phyloP scores from a whole-genome alignment of 1,139 yeast species.

The Saccharomyces hybrid region DNA sequence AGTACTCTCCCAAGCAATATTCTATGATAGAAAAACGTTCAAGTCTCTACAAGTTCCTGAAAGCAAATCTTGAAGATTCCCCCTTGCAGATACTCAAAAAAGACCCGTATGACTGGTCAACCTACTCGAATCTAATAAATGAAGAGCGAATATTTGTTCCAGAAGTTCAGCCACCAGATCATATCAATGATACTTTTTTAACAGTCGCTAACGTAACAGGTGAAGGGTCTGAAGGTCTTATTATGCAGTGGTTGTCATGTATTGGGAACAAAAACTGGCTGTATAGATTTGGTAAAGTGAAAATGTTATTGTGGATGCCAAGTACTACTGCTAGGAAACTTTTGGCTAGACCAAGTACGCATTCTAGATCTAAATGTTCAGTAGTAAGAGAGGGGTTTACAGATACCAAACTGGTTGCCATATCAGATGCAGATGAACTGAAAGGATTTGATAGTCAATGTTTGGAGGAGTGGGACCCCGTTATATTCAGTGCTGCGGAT shows the following conservation, averaged over 20 bases:
- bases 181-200: slow-evolving; percentile 56
- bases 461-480: slow-evolving; percentile 22
- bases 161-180: slow-evolving; percentile 35
- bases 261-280: slow-evolving; percentile 68
- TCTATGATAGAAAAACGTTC: slow-evolving; percentile 47
- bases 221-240: slow-evolving; percentile 53
- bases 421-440: slow-evolving; percentile 30
- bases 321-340: slow-evolving; percentile 55
- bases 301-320: slow-evolving; percentile 59
- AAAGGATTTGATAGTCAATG: slow-evolving; percentile 15
- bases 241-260: slow-evolving; percentile 73
- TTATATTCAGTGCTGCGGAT: slow-evolving; percentile 18
- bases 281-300: slow-evolving; percentile 62
- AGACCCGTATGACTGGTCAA: slow-evolving; percentile 58
- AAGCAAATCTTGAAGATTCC: slow-evolving; percentile 7
- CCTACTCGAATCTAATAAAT: slow-evolving; percentile 42
- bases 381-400: slow-evolving; percentile 55
- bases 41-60: slow-evolving; percentile 35
- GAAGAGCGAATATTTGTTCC: slow-evolving; percentile 40
- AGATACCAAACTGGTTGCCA: slow-evolving; percentile 45
- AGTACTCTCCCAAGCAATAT: slow-evolving; percentile 53
- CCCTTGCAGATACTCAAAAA: slow-evolving; percentile 33
- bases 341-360: slow-evolving; percentile 42
- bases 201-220: slow-evolving; percentile 59
- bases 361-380: slow-evolving; percentile 48